Evolutionary conservation across 108 stramenopile genomes (phyloP), one percentile per base, ranked within the genome.

Genomic region (Aurantiochytrium sp.): DNA sequence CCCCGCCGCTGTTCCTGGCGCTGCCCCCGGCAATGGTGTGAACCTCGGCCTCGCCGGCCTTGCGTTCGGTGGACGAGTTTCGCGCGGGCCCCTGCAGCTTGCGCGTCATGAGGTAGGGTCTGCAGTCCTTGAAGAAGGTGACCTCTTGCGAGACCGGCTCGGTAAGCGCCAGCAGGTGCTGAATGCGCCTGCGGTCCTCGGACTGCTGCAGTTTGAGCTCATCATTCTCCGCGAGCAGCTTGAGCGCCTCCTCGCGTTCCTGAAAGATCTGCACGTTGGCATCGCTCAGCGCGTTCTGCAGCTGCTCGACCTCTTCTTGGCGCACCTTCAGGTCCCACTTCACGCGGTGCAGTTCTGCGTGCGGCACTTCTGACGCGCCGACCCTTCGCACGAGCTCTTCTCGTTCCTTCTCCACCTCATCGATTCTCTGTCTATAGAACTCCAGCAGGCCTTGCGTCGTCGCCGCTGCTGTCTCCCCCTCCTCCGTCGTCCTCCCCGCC

Each of bases 111-210:
- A 37, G 34, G 85, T 88, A 86, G 22, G 87, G 87, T 10, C 87
- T 22, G 87, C 87, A 88, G 37, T 88, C 88, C 22, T 86, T 48
- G 86, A 88, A 88, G 55, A 88, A 88, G 37, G 88, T 88, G 53
- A 86, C 86, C 69, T 88, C 88, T 24, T 88, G 85, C 1, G 85
- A 21, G 5, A 88, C 88, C 12, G 88, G 88, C 37, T 86, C 32
- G 6, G 88, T 85, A 27, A 88, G 81, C 27, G 88, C 88, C 12
- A 88, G 54, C 53, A 88, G 8, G 55, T 88, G 88, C 45, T 86
- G 85, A 12, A 88, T 86, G 24, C 88, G 42, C 8, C 81, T 37
- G 15, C 88, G 52, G 37, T 88, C 86, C 27, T 88, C 88, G n/a
- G 34, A 19, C 21, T 88, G 86, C 4, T 86, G 88, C 36, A 86